A percentile compares a stretch with the other conserved stretches of the same genome.
These are phyloP conservation scores for Penicillium canescens DNA, from an alignment of 495 filamentous ascomycete species.

Conservation along the genomic window DNA sequence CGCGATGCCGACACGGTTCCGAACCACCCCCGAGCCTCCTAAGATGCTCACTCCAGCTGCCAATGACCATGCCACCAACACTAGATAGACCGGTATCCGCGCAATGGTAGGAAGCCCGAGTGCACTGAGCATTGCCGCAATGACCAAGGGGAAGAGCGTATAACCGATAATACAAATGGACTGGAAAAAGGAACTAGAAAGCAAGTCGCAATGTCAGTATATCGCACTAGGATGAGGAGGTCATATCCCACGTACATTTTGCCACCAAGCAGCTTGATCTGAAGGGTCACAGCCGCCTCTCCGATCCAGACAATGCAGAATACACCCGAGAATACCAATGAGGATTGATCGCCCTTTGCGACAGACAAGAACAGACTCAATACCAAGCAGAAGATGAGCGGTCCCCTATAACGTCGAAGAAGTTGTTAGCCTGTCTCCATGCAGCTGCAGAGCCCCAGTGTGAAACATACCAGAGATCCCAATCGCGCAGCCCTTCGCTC, in stretches of 20 bases:
- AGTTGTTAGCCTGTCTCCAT: background rate
- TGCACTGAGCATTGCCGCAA: constrained; percentile 87
- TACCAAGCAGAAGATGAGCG: constrained; percentile 86
- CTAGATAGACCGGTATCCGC: constrained; percentile 84
- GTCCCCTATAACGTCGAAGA: constrained; percentile 57
- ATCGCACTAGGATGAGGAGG: background rate
- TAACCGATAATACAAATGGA: constrained; percentile 97
- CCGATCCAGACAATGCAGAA: constrained; percentile 97
- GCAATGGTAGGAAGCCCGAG: constrained; percentile 72
- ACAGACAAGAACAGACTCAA: constrained; percentile 84
- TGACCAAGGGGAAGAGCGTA: constrained; percentile 96
- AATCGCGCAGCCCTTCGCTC: constrained; percentile 86
- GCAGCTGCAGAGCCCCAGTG: background rate
- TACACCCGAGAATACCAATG: constrained; percentile 88
- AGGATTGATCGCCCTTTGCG: constrained; percentile 73
- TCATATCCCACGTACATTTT: constrained; percentile 75
- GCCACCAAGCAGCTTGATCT: constrained; percentile 95
- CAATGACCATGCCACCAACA: constrained; percentile 87
- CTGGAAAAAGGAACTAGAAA: constrained; percentile 87
- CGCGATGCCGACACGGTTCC: constrained; percentile 91
- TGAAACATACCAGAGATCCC: constrained; percentile 81
- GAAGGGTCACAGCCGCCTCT: constrained; percentile 94
- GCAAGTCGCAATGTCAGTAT: constrained; percentile 19
- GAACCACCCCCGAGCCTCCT: constrained; percentile 90
- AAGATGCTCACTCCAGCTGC: constrained; percentile 95